Evolutionary conservation across 2,329 filamentous ascomycete genomes (phyloP).

Genomic region (Trichophyton schoenleinii): DNA sequence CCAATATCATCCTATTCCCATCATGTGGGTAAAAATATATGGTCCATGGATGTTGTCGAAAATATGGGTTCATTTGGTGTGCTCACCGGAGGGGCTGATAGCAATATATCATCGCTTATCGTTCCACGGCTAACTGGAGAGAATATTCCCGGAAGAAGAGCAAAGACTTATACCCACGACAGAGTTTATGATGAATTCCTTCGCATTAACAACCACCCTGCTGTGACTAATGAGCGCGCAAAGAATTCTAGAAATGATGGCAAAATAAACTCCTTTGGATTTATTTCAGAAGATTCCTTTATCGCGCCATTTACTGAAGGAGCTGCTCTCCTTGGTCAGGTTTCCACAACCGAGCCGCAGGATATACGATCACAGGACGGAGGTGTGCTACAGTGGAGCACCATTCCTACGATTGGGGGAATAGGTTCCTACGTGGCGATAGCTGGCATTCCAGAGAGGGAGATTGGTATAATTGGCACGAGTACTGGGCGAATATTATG

Average conservation of each 20-base stretch:
- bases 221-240: not conserved
- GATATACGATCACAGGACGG: not conserved
- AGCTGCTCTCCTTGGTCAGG: slow-evolving; percentile 23
- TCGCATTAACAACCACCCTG: not conserved
- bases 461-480: slow-evolving; percentile 26
- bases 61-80: slow-evolving; percentile 25
- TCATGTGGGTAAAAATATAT: slow-evolving; percentile 83
- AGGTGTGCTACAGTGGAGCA: slow-evolving; percentile 19
- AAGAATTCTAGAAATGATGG: slow-evolving; percentile 11
- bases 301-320: slow-evolving; percentile 22
- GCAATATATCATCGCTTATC: slow-evolving; percentile 37
- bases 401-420: slow-evolving; percentile 20
- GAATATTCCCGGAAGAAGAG: not conserved
- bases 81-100: slow-evolving; percentile 76
- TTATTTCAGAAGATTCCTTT: slow-evolving; percentile 25
- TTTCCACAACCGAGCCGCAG: slow-evolving; percentile 9
- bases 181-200: not conserved
- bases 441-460: slow-evolving; percentile 19
- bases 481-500: slow-evolving; percentile 21
- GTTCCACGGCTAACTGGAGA: slow-evolving; percentile 11
- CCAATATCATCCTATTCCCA: slow-evolving; percentile 47
- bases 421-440: slow-evolving; percentile 22
- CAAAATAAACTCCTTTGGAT: slow-evolving; percentile 21
- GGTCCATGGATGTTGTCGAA: slow-evolving; percentile 48
- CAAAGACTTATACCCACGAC: slow-evolving; percentile 5